Conservation (phyloP, 257 asterid genomes). For the Plantago major region DNA sequence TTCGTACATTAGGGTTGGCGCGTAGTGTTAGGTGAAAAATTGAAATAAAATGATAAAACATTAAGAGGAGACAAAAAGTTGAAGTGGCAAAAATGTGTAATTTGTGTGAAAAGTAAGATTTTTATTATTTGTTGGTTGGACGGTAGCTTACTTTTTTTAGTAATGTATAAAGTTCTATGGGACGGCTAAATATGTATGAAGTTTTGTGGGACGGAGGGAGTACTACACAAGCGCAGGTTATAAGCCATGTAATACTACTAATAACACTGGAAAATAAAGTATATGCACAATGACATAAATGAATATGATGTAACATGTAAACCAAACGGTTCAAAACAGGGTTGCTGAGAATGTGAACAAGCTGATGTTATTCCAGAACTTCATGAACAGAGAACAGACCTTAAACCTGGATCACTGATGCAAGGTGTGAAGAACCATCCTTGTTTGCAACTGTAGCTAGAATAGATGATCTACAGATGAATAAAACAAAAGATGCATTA, state of each 20-base stretch:
- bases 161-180: no score
- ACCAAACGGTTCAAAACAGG: not conserved
- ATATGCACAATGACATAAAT: not conserved
- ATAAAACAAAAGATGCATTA: conserved; percentile 7
- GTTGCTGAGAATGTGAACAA: not conserved
- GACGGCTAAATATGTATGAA: no score
- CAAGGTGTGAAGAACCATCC: conserved; percentile 99
- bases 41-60: no score
- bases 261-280: conserved; percentile 7
- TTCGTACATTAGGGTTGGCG: no score
- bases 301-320: not conserved
- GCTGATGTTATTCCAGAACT: conserved; percentile 4
- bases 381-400: conserved; percentile 36
- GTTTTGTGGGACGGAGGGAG: no score
- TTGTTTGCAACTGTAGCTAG: conserved; percentile 89
- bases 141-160: no score
- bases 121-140: no score
- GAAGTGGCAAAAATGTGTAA: no score
- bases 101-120: no score
- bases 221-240: no score
- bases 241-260: conserved; percentile 5
- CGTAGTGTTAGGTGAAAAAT: no score
- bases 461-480: conserved; percentile 65
- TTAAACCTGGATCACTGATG: conserved; percentile 75
- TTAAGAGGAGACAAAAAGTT: no score